Evolutionary conservation across 73 alveolate species (phyloP), one percentile per base, ranked within the genome.

Genomic region (Symbiodinium natans): DNA sequence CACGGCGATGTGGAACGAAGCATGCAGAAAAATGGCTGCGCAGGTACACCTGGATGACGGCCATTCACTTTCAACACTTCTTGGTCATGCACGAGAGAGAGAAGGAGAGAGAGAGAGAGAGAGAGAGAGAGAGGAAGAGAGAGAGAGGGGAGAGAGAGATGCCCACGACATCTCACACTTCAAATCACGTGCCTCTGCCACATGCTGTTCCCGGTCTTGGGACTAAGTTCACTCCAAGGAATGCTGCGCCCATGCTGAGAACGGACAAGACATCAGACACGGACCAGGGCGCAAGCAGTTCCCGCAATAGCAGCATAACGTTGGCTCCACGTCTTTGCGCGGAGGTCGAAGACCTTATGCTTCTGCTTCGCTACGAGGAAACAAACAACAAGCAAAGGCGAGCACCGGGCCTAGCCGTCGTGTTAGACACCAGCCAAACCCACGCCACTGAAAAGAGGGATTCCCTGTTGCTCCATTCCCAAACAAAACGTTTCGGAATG

Each of bases 11-110:
- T 34, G 97, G 97, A 10, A 90, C 21, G 84, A 90, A 90, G 88
- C 77, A 15, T 10, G 97, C 97, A 5, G 97, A 77, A 43, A 90
- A 71, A 39, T 90, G 97, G 52, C 97, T 90, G 27, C 97, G 97
- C 80, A 71, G 40, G 52, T 90, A 90, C 75, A 90, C 97, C 97
- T 90, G 42, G 46, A 27, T 4, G 2, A n/a, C n/a, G n/a, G n/a
- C 25, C 40, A 9, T 29, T 29, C 36, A 17, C 29, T 21, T 21
- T 52, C 71, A 0, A 52, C 71, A 52, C 0, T 21, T 52, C 71
- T 29, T 52, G 71, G 25, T 29, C n/a, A n/a, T n/a, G n/a, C n/a
- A n/a, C n/a, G n/a, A n/a, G n/a, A n/a, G n/a, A n/a, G n/a, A n/a
- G n/a, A n/a, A n/a, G n/a, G n/a, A n/a, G n/a, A n/a, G n/a, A n/a